Evolutionary conservation across 2,329 filamentous ascomycete species (phyloP).

Genomic region (Cladosporium sp.): DNA sequence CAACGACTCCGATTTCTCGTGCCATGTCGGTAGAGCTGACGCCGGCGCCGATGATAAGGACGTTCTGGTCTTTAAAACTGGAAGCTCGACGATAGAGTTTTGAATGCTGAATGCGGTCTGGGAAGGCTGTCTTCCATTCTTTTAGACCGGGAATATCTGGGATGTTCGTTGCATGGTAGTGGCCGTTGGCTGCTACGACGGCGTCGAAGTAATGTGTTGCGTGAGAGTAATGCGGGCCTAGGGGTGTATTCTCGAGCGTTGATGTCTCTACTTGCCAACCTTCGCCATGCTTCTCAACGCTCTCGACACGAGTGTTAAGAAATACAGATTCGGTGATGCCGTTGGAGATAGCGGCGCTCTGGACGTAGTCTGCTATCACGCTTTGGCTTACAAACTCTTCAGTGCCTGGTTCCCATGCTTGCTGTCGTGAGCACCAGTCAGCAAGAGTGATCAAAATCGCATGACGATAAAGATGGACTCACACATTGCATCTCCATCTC

Average conservation of each 20-base stretch:
- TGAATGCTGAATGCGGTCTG: slow-evolving; percentile 51
- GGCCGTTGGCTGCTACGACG: slow-evolving; percentile 55
- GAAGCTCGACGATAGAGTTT: slow-evolving; percentile 52
- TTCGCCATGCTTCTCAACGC: slow-evolving; percentile 47
- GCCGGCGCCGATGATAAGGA: slow-evolving; percentile 58
- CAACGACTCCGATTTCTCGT: slow-evolving; percentile 50
- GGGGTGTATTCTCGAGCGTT: slow-evolving; percentile 38
- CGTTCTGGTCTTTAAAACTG: slow-evolving; percentile 55
- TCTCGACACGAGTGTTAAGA: slow-evolving; percentile 62
- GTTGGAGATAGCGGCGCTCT: slow-evolving; percentile 54
- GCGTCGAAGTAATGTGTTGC: slow-evolving; percentile 47
- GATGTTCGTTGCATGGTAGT: slow-evolving; percentile 54
- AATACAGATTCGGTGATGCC: slow-evolving; percentile 53
- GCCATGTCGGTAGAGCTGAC: slow-evolving; percentile 58
- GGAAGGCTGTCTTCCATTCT: slow-evolving; percentile 49
- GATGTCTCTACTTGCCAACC: slow-evolving; percentile 56
- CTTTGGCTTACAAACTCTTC: slow-evolving; percentile 60
- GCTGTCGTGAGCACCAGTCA: slow-evolving; percentile 22
- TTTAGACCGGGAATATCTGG: slow-evolving; percentile 51
- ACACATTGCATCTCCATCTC: slow-evolving; percentile 50
- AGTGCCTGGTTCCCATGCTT: slow-evolving; percentile 60
- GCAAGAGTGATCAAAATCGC: not conserved
- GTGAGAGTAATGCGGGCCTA: slow-evolving; percentile 1
- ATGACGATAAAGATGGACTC: not conserved
- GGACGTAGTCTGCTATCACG: slow-evolving; percentile 61